phyloP scores from a whole-genome alignment of 257 asterid species.

The Penstemon eatonii region DNA sequence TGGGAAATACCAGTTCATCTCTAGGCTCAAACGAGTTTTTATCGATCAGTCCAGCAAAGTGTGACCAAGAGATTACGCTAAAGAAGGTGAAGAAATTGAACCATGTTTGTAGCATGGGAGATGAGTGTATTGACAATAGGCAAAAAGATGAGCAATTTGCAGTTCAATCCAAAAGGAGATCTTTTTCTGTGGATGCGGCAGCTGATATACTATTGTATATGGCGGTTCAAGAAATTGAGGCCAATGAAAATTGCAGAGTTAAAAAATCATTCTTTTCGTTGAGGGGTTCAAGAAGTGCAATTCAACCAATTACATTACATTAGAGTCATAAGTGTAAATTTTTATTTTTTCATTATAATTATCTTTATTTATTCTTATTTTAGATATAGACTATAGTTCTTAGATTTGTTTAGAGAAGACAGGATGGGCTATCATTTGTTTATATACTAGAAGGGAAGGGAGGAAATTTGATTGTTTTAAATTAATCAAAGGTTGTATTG shows the following conservation, averaged over 20 bases:
- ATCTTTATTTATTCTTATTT: conserved; percentile 2
- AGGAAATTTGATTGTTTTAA: too few relatives aligned
- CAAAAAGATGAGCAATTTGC: conserved; percentile 53
- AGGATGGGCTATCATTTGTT: conserved; percentile 20
- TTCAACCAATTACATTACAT: conserved; percentile 51
- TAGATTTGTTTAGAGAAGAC: conserved; percentile 21
- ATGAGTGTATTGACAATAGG: conserved; percentile 71
- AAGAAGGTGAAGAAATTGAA: conserved; percentile 38
- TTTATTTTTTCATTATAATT: background rate
- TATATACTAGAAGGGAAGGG: conserved; percentile 4
- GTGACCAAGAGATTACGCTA: conserved; percentile 14
- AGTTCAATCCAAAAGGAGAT: conserved; percentile 73
- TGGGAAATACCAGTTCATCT: conserved; percentile 23
- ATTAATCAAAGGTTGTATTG: conserved; percentile 22
- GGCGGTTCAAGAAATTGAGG: conserved; percentile 55
- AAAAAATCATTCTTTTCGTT: conserved; percentile 74
- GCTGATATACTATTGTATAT: conserved; percentile 58
- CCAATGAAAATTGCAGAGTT: conserved; percentile 49
- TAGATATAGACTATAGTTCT: conserved; percentile 28
- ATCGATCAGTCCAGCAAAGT: conserved; percentile 29
- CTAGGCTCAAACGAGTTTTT: conserved; percentile 40
- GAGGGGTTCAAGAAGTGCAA: conserved; percentile 68
- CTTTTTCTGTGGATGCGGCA: conserved; percentile 92
- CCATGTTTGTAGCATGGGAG: conserved; percentile 63
- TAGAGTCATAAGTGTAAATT: conserved; percentile 33